Conservation (phyloP, 306 rosid species). For the Casuarina glauca region DNA sequence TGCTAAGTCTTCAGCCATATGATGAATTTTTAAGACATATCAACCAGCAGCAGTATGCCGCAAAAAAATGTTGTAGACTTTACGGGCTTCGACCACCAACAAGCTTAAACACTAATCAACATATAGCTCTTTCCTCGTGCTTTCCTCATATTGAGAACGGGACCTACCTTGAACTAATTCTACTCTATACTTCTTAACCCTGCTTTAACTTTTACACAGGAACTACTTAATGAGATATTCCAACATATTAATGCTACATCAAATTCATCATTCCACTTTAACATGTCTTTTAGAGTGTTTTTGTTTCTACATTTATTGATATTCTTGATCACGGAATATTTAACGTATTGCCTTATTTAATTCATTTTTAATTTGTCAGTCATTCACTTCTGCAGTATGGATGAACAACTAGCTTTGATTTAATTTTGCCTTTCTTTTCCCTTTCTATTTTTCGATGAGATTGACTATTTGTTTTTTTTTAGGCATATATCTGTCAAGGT, state of each 20-base stretch:
- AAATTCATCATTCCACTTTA: too few relatives aligned
- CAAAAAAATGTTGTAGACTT: too few relatives aligned
- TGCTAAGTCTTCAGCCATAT: not conserved
- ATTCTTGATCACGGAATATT: not conserved
- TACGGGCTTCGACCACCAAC: too few relatives aligned
- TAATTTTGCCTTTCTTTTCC: not conserved
- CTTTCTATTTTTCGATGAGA: not conserved
- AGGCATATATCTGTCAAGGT: conserved; percentile 84
- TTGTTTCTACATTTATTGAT: too few relatives aligned
- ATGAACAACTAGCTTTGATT: too few relatives aligned
- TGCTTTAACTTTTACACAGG: too few relatives aligned
- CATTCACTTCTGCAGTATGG: too few relatives aligned
- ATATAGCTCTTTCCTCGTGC: not conserved
- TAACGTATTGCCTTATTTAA: not conserved
- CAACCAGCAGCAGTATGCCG: not conserved
- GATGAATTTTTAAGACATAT: not conserved
- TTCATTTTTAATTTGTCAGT: not conserved
- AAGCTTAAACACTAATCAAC: not conserved
- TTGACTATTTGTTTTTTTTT: conserved; percentile 30
- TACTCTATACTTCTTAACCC: not conserved
- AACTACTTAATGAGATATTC: too few relatives aligned
- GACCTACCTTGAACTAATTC: not conserved
- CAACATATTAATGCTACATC: too few relatives aligned
- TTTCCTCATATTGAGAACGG: not conserved
- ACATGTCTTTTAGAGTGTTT: not conserved